A percentile compares a stretch with the other conserved stretches of the same genome.
These are phyloP conservation scores for Musa schizocarpa DNA, from an alignment of 176 grass and related monocot genomes.

Conservation along the genomic window DNA sequence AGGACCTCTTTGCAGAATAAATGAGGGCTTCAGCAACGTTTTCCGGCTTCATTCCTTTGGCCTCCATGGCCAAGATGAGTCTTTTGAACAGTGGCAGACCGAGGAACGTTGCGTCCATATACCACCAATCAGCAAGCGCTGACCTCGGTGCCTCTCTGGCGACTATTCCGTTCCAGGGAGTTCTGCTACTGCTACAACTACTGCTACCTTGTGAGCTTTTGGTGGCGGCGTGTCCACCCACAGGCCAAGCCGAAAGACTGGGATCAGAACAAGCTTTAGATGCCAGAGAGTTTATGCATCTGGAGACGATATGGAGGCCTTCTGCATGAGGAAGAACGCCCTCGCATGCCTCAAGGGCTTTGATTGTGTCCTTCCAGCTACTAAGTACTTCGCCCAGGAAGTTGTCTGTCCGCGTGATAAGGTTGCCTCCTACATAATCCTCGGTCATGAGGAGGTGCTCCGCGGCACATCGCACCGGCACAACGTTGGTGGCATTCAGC, in stretches of 20 bases:
- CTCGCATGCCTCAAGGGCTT: constrained; percentile 71
- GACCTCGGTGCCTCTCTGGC: constrained; percentile 28
- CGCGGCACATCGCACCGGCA: constrained; percentile 59
- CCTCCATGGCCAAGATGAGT: constrained; percentile 59
- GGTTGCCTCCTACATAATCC: constrained; percentile 67
- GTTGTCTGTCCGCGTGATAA: constrained; percentile 60
- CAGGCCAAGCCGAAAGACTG: background rate
- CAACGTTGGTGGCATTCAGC: constrained; percentile 63
- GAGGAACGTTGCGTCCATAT: constrained; percentile 60
- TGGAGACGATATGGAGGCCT: constrained; percentile 54
- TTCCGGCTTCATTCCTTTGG: constrained; percentile 47
- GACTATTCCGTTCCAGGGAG: constrained; percentile 53
- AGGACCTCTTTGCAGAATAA: constrained; percentile 57
- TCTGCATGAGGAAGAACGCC: constrained; percentile 46
- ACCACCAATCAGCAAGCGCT: constrained; percentile 59
- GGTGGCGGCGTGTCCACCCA: constrained; percentile 3
- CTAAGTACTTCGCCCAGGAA: constrained; percentile 50
- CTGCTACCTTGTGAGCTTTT: constrained; percentile 20
- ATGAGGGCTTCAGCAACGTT: constrained; percentile 58
- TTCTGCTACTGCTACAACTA: background rate
- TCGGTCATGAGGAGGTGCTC: constrained; percentile 79
- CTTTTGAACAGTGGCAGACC: constrained; percentile 75
- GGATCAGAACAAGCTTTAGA: constrained; percentile 27
- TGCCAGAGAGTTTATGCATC: constrained; percentile 68
- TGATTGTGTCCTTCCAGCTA: constrained; percentile 79